phyloP scores from a whole-genome alignment of 1,139 yeast species.

The Entelexis sorbosivorans region DNA sequence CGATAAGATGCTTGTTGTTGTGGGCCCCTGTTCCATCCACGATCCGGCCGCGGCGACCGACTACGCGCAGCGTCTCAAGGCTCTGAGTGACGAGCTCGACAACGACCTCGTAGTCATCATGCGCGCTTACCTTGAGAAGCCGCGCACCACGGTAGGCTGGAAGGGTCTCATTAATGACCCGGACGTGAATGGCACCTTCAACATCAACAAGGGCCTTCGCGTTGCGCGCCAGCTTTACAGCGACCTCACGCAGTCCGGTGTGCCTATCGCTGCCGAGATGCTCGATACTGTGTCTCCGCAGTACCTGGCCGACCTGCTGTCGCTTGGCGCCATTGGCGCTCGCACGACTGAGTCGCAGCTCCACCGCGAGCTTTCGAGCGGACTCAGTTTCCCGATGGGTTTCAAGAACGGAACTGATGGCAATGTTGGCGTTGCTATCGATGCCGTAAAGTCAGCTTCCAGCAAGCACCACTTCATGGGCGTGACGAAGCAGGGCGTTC shows the following conservation, averaged over 20 bases:
- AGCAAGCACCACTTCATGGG: conserved; percentile 93
- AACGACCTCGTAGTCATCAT: conserved; percentile 74
- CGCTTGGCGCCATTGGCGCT: conserved; percentile 97
- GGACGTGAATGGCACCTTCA: conserved; percentile 81
- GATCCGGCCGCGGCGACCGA: conserved; percentile 84
- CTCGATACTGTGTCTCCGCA: conserved; percentile 98
- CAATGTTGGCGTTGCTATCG: conserved; percentile 81
- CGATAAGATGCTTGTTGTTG: conserved; percentile 70
- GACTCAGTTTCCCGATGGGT: conserved; percentile 94
- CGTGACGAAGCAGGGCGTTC: conserved; percentile 91
- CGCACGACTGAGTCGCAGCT: conserved; percentile 97
- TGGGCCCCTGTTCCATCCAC: conserved; percentile 96
- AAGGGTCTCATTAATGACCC: conserved; percentile 97
- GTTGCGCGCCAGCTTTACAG: conserved; percentile 77
- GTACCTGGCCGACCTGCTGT: conserved; percentile 78
- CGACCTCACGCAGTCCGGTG: conserved; percentile 58
- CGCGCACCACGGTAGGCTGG: conserved; percentile 99
- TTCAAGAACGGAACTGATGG: conserved; percentile 99
- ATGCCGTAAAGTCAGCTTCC: conserved; percentile 86
- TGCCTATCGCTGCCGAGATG: conserved; percentile 96
- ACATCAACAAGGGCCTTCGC: conserved; percentile 88
- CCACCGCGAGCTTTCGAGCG: conserved; percentile 94
- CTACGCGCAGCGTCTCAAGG: conserved; percentile 62
- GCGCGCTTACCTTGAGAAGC: conserved; percentile 96
- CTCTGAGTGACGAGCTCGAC: conserved; percentile 54